A percentile compares a stretch with the other conserved stretches of the same genome.
phyloP scores from a whole-genome alignment of 345 rosid species.

The Nasturtium officinale region DNA sequence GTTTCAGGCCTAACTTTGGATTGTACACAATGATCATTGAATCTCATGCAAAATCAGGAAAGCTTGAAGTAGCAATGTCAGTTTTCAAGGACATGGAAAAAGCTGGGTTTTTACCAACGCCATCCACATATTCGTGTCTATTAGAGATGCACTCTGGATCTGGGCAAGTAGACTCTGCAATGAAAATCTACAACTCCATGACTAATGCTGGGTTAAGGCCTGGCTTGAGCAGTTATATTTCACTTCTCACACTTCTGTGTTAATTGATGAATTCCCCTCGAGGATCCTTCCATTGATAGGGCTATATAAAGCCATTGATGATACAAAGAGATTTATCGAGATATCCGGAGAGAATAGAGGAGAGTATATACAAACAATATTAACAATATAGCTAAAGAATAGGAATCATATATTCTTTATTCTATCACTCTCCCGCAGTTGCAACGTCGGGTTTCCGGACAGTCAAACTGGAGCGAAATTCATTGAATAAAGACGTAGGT shows the following conservation, averaged over 20 bases:
- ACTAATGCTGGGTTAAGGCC: slow-evolving; percentile 88
- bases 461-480: no score
- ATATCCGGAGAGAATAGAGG: no score
- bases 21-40: slow-evolving; percentile 81
- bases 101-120: slow-evolving; percentile 91
- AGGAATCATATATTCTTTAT: no score
- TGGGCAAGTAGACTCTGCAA: slow-evolving; percentile 88
- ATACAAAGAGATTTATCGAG: no score
- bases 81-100: slow-evolving; percentile 86
- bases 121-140: slow-evolving; percentile 89
- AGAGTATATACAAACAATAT: no score
- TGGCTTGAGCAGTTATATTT: slow-evolving; percentile 80
- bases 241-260: slow-evolving; percentile 77
- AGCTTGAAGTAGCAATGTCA: slow-evolving; percentile 89
- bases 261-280: no score
- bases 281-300: no score
- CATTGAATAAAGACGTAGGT: no score
- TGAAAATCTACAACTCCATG: slow-evolving; percentile 96
- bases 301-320: no score
- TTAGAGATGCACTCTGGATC: slow-evolving; percentile 94
- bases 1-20: slow-evolving; percentile 89
- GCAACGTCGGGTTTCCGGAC: no score
- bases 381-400: no score
- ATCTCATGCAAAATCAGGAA: slow-evolving; percentile 96
- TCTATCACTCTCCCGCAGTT: no score